Base-by-base conservation (phyloP, 208 protist species). In the Novymonas esmeraldas region DNA sequence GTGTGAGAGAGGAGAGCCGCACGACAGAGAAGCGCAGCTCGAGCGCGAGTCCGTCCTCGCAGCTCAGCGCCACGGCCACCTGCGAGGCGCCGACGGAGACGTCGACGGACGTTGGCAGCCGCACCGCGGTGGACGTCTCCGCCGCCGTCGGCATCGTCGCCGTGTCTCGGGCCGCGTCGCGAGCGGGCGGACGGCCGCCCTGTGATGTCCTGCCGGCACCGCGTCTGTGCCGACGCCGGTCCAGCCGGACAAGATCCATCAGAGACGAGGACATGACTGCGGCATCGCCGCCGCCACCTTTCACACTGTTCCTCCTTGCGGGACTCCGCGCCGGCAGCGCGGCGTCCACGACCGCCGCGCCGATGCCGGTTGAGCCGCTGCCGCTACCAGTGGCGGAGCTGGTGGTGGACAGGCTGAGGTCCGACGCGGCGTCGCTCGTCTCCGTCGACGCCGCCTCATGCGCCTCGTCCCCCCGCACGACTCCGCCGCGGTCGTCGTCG, bases 31-130 rank as follows among this genome's bases (percentile, higher is more conserved):
- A 82, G 38, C 80, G 73, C 28, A 94, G 71, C n/a, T 92, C 79
- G n/a, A 83, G 73, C 51, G 84, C 87, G 26, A 80, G 72, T 28
- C 90, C 90, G 42, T 93, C 90, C 63, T 95, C 90, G 41, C 77
- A 78, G 56, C 69, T 70, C 20, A 77, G 58, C 0, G 79, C 78
- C 39, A 93, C 73, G 24, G 84, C 68, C n/a, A 84, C 42, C 22
- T 74, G 64, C 28, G 57, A 52, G 24, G 31, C 34, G 2, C 81
- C 76, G 11, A 91, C 81, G 16, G 78, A 64, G 10, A 95, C 85
- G 58, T 93, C 90, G 6, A 94, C 64, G 1, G 79, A 82, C 28
- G 81, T 74, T 46, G 90, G 76, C 64, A 90, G 69, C 22, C 64
- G 75, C 44, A 83, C 51, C 46, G 55, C 38, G n/a, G 58, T 33